Evolutionary conservation across 805 yeast species (phyloP), one percentile per base, ranked within the genome.

Genomic region (Saccharomycopsis sp.): DNA sequence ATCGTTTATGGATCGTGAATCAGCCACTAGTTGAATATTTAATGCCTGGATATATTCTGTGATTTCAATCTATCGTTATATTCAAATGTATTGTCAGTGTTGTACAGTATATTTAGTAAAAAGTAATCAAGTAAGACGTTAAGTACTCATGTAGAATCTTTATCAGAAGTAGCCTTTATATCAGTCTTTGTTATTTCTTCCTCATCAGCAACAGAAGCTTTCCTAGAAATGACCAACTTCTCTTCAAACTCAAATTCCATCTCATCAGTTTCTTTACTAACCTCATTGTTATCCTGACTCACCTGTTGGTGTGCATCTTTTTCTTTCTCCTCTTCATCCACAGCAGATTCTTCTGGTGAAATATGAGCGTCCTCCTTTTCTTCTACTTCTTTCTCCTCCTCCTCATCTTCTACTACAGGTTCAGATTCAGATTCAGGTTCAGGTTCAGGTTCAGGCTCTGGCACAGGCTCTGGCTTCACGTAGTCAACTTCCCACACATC

Each of bases 401-500:
- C 22, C 19, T 44, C 8, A n/a, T 44, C 49, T 44, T 44, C 49
- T 7, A n/a, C 49, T 5, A 44, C 49, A 8, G 22, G 8, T 17
- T 44, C 49, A 17, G 22, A 9, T 35, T 35, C 41, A 35, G n/a
- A n/a, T n/a, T 35, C 41, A 35, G 8, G 14, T 17, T 44, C 49
- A 12, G 7, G 22, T 17, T 44, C 49, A 44, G 12, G n/a, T n/a
- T n/a, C 49, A 44, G 12, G 7, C 22, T 44, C 49, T 44, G 3
- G 3, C 7, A 44, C 12, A 19, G 49, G 19, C 22, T 44, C 49
- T 7, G 49, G 49, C 49, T 44, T 44, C 9, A 44, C 22, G 22
- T 44, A 44, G 34, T 19, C 54, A 38, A 41, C 24, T 29, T 61
- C 62, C 63, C 63, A 61, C 29, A 61, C 19, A 24, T 58, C 58